Evolutionary conservation across 768 basidiomycete species (phyloP), one percentile per base, ranked within the genome.

Genomic region (Floccularia luteovirens): DNA sequence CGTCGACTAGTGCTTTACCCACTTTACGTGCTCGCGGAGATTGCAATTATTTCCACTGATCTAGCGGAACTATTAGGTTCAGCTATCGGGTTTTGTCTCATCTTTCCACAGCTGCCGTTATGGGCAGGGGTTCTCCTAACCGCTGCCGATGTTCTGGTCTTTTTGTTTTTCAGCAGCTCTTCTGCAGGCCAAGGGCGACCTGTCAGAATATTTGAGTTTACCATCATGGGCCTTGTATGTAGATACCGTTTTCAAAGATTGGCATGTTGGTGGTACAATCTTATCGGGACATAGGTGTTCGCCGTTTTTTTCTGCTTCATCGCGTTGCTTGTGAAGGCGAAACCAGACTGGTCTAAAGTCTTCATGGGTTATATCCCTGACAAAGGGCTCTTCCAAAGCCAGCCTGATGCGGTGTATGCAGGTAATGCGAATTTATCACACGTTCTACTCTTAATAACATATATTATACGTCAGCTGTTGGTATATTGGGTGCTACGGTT

Each of bases 351-450:
- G 86, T 60, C 67, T 21, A 55, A 73, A 23, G 77, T 76, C 3
- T 87, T 90, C 57, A 49, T 68, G 25, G 86, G 85, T 12, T 84
- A 72, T 46, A 52, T 85, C n/a, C 85, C 82, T 0, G 74, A 74
- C 8, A 69, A 70, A 33, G 62, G 56, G 3, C 52, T 82, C 24
- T 64, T 77, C 43, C 58, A 68, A 46, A 62, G 64, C 0, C 61
- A 70, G 31, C 62, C 62, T 14, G 53, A 63, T 45, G 75, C 72
- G 24, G 55, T 81, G 11, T 80, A 79, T 49, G 64, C 67, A 7
- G 72, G 77, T 79, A 52, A 41, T 28, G 59, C 49, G n/a, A 30
- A 41, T 28, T 33, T 39, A 27, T 54, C 55, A 17, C 19, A 10
- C 10, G 5, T 21, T 2, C 49, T 33, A 45, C 28, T 27, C 39